phyloP scores from a whole-genome alignment of 768 basidiomycete species.

The Mycena chlorophos region DNA sequence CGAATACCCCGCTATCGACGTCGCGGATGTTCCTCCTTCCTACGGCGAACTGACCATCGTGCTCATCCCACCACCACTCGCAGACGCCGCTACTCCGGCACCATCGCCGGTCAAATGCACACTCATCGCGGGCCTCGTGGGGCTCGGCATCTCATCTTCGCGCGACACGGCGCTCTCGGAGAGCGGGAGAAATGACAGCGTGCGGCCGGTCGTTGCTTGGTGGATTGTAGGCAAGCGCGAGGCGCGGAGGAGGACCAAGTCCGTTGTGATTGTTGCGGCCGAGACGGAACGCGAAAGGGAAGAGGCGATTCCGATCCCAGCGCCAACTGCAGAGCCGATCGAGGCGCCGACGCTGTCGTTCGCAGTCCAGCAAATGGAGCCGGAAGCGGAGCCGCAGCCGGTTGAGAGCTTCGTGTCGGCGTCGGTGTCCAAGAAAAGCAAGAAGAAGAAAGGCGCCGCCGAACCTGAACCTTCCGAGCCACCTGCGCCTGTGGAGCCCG shows the following conservation, averaged over 20 bases:
- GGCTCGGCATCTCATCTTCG: slow-evolving; percentile 4
- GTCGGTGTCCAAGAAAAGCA: background rate
- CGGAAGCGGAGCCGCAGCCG: background rate
- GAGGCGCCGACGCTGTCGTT: too few relatives aligned
- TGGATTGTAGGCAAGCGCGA: slow-evolving; percentile 3
- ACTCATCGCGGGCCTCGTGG: slow-evolving; percentile 32
- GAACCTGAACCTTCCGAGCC: background rate
- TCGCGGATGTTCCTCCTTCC: slow-evolving; percentile 27
- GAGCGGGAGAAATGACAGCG: slow-evolving; percentile 7
- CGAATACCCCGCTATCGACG: background rate
- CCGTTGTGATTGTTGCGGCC: too few relatives aligned
- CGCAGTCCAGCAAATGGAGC: too few relatives aligned
- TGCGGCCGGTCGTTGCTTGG: slow-evolving; percentile 8
- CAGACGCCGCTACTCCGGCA: slow-evolving; percentile 1
- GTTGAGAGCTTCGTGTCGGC: background rate
- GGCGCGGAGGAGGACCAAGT: slow-evolving; percentile 10
- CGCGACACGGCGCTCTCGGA: slow-evolving; percentile 4
- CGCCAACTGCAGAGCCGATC: too few relatives aligned
- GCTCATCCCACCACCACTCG: too few relatives aligned
- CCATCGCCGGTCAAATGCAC: slow-evolving; percentile 28
- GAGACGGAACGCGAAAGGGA: slow-evolving; percentile 9
- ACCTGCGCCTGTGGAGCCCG: background rate
- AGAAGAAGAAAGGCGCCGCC: background rate
- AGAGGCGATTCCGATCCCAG: background rate
- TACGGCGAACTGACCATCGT: slow-evolving; percentile 30